These are phyloP conservation scores for Fagus sylvatica DNA, from an alignment of 306 rosid species.

Conservation along the genomic window DNA sequence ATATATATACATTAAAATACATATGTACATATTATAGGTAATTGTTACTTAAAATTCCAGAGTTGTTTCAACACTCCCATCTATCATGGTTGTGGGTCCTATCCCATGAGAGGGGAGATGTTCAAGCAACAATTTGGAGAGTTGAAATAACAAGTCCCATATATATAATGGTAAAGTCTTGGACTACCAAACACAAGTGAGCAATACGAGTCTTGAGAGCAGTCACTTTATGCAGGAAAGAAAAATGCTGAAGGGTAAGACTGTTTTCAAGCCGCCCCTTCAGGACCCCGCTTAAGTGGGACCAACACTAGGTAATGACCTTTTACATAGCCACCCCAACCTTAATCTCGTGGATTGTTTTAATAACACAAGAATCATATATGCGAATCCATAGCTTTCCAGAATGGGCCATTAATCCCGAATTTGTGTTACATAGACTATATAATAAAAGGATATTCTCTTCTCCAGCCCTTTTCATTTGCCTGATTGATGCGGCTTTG, in stretches of 20 bases:
- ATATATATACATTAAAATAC: no score
- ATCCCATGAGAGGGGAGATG: no score
- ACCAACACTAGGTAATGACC: not conserved
- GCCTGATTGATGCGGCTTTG: slow-evolving; percentile 73
- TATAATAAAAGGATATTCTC: slow-evolving; percentile 71
- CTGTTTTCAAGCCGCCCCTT: not conserved
- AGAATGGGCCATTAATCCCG: not conserved
- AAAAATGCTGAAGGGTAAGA: not conserved
- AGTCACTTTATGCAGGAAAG: not conserved
- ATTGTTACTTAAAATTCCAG: no score
- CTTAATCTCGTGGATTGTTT: no score
- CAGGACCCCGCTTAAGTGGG: not conserved
- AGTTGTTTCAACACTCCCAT: no score
- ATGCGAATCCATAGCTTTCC: not conserved
- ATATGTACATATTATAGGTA: no score
- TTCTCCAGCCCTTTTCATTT: slow-evolving; percentile 91
- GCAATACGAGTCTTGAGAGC: not conserved
- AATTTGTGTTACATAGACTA: slow-evolving; percentile 2
- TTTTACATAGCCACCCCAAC: no score
- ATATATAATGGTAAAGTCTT: not conserved
- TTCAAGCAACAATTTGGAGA: no score
- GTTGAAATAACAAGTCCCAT: not conserved
- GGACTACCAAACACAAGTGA: not conserved
- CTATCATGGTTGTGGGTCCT: no score
- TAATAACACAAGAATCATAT: no score